Base-by-base conservation (phyloP, 2,329 filamentous ascomycete genomes). In the Ascochyta viciae-villosae region DNA sequence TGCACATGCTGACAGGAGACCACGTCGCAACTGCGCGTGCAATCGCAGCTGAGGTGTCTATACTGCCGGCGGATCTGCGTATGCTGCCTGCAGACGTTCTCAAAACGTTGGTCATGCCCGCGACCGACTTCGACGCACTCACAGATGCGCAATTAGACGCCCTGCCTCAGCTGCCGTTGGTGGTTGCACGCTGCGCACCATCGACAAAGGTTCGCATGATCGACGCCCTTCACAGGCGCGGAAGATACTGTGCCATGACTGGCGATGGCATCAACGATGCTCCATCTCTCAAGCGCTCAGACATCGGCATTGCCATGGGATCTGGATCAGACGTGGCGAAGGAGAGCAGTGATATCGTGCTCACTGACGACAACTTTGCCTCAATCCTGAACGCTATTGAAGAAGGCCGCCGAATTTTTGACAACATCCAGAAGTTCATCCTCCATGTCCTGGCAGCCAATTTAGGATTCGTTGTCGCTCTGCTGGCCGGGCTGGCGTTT, bases 1-100 rank as follows among this genome's bases (percentile, higher is more conserved):
- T 80, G 0, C 78, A 79, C 62, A 80, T 80, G 78, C 66, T 80
- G 24, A 80, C 78, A 33, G 78, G 78, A 34, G 78, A 80, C 47
- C 77, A 80, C 50, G 71, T 76, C 8, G 74, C 73, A 39, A 80
- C 78, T n/a, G 78, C 78, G 0, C 75, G 67, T 8, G 76, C 78
- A 9, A 80, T 81, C 37, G 78, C 77, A 2, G 73, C 71, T 34
- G 73, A 80, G 58, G 77, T 79, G 39, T 77, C 77, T 24, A 72
- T 71, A 39, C 75, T 81, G 41, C 77, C 78, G 8, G 70, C 67
- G 27, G 73, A 78, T 45, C 74, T 78, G 51, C 71, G 72, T 29
- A 78, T 76, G 42, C 62, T 71, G 15, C 42, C 61, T 15, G 62
- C 60, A 29, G 63, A 65, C 26, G 62, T 65, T 13, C 52, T 62